phyloP scores from a whole-genome alignment of 768 basidiomycete genomes.

The Leccinum imitatum region DNA sequence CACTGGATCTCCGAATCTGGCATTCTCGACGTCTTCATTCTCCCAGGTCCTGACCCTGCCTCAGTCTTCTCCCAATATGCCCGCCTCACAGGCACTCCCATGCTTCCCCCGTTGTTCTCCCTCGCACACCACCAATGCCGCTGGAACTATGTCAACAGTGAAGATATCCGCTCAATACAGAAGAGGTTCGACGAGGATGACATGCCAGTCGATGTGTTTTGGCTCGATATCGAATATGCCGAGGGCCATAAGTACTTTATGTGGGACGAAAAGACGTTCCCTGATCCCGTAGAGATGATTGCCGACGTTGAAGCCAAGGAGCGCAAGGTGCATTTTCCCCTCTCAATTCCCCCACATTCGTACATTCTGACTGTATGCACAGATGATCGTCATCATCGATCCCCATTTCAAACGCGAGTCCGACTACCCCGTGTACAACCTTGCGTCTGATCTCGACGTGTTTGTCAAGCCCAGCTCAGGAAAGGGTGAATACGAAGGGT shows the following conservation, averaged over 20 bases:
- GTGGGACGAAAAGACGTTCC: slow-evolving; percentile 95
- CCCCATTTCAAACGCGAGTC: slow-evolving; percentile 89
- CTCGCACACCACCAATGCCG: slow-evolving; percentile 96
- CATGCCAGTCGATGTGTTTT: slow-evolving; percentile 94
- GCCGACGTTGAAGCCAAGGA: slow-evolving; percentile 82
- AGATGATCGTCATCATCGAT: slow-evolving; percentile 99
- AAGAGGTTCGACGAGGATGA: slow-evolving; percentile 89
- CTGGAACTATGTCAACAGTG: slow-evolving; percentile 94
- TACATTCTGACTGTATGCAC: slow-evolving; percentile 1
- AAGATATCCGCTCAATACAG: slow-evolving; percentile 85
- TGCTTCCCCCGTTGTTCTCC: slow-evolving; percentile 88
- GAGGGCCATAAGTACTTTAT: slow-evolving; percentile 96
- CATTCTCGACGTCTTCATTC: slow-evolving; percentile 89
- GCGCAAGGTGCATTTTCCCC: slow-evolving; percentile 61
- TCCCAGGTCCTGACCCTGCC: slow-evolving; percentile 85
- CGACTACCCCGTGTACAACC: slow-evolving; percentile 79
- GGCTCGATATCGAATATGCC: slow-evolving; percentile 96
- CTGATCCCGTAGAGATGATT: slow-evolving; percentile 91
- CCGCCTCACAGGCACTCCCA: slow-evolving; percentile 77
- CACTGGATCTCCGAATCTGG: slow-evolving; percentile 99
- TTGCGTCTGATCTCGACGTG: slow-evolving; percentile 78
- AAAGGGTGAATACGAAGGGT: slow-evolving; percentile 84
- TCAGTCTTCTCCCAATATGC: slow-evolving; percentile 88
- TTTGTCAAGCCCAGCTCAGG: slow-evolving; percentile 82
- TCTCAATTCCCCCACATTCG: neutral